Conservation (phyloP, 495 filamentous ascomycete genomes). For the Lentithecium fluviatile region DNA sequence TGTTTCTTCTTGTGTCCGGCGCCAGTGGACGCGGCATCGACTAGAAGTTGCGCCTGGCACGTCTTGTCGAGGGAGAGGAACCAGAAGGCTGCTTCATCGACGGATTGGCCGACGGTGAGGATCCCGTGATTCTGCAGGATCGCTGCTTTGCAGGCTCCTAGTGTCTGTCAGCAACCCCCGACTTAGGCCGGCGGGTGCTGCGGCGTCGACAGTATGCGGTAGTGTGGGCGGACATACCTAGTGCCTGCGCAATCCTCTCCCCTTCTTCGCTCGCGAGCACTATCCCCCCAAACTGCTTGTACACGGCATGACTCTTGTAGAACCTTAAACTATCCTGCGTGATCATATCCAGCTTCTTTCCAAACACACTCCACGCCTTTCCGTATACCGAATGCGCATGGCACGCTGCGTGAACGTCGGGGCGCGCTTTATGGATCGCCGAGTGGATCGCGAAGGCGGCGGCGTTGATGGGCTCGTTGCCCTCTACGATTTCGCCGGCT, state of each 20-base stretch:
- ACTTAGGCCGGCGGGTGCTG: no score
- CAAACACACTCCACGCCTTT: constrained; percentile 55
- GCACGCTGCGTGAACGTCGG: constrained; percentile 54
- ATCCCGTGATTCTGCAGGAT: constrained; percentile 70
- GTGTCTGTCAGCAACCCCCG: background rate
- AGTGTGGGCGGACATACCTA: constrained; percentile 46
- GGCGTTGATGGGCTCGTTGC: constrained; percentile 59
- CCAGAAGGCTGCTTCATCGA: constrained; percentile 68
- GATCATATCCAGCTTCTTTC: constrained; percentile 57
- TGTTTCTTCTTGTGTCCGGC: constrained; percentile 22
- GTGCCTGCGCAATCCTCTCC: constrained; percentile 54
- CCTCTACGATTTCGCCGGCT: constrained; percentile 49
- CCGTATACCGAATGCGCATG: constrained; percentile 57
- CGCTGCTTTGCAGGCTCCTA: constrained; percentile 54
- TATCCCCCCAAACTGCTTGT: constrained; percentile 55
- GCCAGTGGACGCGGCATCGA: constrained; percentile 40
- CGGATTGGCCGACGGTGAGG: constrained; percentile 60
- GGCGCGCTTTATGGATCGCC: constrained; percentile 56
- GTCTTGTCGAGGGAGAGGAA: constrained; percentile 65
- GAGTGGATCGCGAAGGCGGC: constrained; percentile 70
- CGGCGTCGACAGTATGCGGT: no score
- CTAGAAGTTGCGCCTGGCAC: constrained; percentile 65
- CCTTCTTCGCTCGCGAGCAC: constrained; percentile 65
- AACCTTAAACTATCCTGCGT: constrained; percentile 72
- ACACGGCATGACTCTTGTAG: constrained; percentile 53